These are phyloP conservation scores for Stephania japonica DNA, from an alignment of 164 flowering plant genomes.

Conservation along the genomic window DNA sequence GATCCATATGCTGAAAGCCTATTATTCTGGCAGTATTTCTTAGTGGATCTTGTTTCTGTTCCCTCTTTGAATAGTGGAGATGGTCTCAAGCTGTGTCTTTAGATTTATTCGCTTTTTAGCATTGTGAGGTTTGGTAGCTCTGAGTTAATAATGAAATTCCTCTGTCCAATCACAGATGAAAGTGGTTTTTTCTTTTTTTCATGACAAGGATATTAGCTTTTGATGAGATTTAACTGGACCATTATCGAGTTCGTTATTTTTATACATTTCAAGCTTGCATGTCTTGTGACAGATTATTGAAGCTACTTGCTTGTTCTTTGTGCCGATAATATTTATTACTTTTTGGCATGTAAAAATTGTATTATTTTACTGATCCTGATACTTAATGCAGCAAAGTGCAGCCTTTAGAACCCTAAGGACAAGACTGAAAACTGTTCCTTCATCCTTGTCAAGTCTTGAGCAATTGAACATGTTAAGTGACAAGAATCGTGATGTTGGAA, in stretches of 20 bases:
- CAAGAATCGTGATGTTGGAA: slow-evolving; percentile 31
- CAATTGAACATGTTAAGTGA: slow-evolving; percentile 37
- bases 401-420: slow-evolving; percentile 84
- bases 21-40: no score
- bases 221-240: neutral
- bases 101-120: neutral
- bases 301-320: no score
- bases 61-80: no score
- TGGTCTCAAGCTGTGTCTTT: neutral
- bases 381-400: slow-evolving; percentile 79
- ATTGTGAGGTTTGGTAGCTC: neutral
- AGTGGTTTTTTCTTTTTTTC: neutral
- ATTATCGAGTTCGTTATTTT: neutral
- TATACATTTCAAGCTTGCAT: neutral
- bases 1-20: no score
- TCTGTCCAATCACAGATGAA: neutral
- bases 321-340: neutral
- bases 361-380: slow-evolving; percentile 2
- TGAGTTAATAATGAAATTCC: neutral
- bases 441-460: slow-evolving; percentile 55
- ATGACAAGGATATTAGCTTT: neutral
- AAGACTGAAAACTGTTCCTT: slow-evolving; percentile 74
- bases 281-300: no score
- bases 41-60: no score
- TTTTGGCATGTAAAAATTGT: neutral